phyloP scores from a whole-genome alignment of 2,329 filamentous ascomycete genomes.

The Dendryphion nanum region DNA sequence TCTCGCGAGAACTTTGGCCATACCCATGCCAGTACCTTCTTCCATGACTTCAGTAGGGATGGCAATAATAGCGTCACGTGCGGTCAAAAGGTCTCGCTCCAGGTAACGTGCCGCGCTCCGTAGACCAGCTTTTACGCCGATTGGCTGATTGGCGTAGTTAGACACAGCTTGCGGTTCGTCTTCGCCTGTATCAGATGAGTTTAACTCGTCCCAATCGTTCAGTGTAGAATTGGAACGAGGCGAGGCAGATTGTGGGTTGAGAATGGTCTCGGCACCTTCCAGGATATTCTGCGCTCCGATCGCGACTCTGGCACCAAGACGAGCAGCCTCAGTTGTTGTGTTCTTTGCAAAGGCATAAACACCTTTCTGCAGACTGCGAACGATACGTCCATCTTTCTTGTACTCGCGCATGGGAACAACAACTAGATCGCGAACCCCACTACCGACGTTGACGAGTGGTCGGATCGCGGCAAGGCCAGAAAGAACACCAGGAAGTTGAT shows the following conservation, averaged over 20 bases:
- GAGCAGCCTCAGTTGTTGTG: slow-evolving; percentile 90
- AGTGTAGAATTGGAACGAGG: slow-evolving; percentile 12
- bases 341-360: slow-evolving; percentile 87
- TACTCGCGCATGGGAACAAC: slow-evolving; percentile 91
- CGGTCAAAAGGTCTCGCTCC: slow-evolving; percentile 80
- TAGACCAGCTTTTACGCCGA: slow-evolving; percentile 82
- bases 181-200: slow-evolving; percentile 62
- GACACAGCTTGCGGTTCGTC: slow-evolving; percentile 78
- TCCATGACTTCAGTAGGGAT: slow-evolving; percentile 91
- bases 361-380: slow-evolving; percentile 89
- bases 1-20: slow-evolving; percentile 73
- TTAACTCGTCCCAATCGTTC: slow-evolving; percentile 50
- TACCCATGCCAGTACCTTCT: slow-evolving; percentile 75
- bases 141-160: slow-evolving; percentile 90
- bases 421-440: slow-evolving; percentile 80
- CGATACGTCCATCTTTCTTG: slow-evolving; percentile 85
- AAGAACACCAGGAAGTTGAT: slow-evolving; percentile 85
- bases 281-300: slow-evolving; percentile 94
- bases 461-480: slow-evolving; percentile 88
- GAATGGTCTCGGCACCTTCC: slow-evolving; percentile 80
- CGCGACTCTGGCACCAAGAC: slow-evolving; percentile 88
- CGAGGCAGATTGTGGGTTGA: slow-evolving; percentile 46
- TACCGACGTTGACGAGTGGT: slow-evolving; percentile 85
- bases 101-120: slow-evolving; percentile 79
- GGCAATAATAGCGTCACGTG: slow-evolving; percentile 88